These are phyloP conservation scores for Ophiostoma quercus DNA, from an alignment of 2,329 filamentous ascomycete species.

Conservation along the genomic window DNA sequence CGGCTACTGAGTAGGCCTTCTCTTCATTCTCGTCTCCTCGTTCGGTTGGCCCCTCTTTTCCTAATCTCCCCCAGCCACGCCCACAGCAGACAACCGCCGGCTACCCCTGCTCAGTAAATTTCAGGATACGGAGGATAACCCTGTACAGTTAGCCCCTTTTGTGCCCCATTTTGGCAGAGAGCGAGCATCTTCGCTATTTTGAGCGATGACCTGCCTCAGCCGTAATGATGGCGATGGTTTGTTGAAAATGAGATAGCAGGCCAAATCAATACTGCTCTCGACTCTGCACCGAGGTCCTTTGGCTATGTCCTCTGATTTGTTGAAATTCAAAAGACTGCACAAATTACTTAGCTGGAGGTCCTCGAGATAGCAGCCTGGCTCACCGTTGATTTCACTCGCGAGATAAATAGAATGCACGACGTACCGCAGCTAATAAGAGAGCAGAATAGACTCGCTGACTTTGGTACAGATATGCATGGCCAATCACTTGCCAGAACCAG, in stretches of 20 bases:
- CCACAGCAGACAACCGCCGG: background rate
- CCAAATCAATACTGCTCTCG: no score
- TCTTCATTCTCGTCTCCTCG: background rate
- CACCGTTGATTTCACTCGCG: no score
- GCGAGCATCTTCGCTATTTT: background rate
- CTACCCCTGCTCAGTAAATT: background rate
- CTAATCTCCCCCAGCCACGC: background rate
- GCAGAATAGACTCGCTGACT: background rate
- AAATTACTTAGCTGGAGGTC: no score
- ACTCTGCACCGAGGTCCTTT: no score
- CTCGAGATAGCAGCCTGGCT: no score
- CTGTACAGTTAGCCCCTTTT: slow-evolving; percentile 12
- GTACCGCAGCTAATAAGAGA: no score
- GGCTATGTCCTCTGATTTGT: no score
- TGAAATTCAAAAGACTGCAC: no score
- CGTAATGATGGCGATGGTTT: background rate
- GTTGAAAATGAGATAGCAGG: no score
- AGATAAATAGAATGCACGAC: no score
- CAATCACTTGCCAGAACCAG: slow-evolving; percentile 1
- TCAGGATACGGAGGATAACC: background rate
- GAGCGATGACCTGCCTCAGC: background rate
- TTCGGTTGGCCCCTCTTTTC: background rate
- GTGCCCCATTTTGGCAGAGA: background rate
- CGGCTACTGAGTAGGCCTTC: background rate
- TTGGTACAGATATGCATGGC: background rate